These are phyloP conservation scores for Tylopilus orsonianus DNA, from an alignment of 1,284 basidiomycete species.

Conservation along the genomic window DNA sequence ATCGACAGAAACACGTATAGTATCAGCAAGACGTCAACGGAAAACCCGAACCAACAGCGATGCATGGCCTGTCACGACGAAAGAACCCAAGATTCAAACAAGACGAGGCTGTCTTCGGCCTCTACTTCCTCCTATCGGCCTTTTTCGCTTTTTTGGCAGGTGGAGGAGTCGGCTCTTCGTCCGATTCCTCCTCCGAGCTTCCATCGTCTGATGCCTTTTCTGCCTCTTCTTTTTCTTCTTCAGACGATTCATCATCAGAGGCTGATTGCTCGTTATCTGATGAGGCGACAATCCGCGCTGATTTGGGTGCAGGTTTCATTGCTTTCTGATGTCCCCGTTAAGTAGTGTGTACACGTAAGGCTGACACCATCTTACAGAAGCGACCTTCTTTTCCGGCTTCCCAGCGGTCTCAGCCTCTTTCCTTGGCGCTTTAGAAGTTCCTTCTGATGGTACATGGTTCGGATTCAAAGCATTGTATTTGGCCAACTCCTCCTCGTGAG, in stretches of 20 bases:
- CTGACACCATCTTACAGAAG: conserved; percentile 14
- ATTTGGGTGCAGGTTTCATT: conserved; percentile 24
- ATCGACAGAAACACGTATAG: conserved; percentile 33
- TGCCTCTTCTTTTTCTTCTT: conserved; percentile 28
- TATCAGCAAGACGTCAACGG: conserved; percentile 22
- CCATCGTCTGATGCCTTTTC: conserved; percentile 33
- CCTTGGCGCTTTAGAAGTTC: conserved; percentile 26
- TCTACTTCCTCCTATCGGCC: conserved; percentile 35
- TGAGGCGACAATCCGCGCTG: conserved; percentile 28
- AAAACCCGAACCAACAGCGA: conserved; percentile 12
- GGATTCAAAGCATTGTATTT: conserved; percentile 52
- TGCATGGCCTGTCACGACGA: conserved; percentile 4
- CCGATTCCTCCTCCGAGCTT: conserved; percentile 26
- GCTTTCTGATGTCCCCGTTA: conserved; percentile 24
- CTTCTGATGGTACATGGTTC: conserved; percentile 42
- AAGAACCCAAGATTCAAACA: conserved; percentile 5
- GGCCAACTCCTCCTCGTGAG: conserved; percentile 49
- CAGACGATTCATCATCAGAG: conserved; percentile 21
- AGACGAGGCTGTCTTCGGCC: neutral
- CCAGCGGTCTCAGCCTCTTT: conserved; percentile 18
- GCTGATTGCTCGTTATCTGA: conserved; percentile 28
- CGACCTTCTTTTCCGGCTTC: conserved; percentile 28
- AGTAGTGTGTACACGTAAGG: conserved; percentile 15
- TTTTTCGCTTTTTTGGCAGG: conserved; percentile 37
- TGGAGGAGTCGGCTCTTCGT: conserved; percentile 31